These are phyloP conservation scores for Monosporozyma unispora DNA, from an alignment of 805 yeast species.

Conservation along the genomic window DNA sequence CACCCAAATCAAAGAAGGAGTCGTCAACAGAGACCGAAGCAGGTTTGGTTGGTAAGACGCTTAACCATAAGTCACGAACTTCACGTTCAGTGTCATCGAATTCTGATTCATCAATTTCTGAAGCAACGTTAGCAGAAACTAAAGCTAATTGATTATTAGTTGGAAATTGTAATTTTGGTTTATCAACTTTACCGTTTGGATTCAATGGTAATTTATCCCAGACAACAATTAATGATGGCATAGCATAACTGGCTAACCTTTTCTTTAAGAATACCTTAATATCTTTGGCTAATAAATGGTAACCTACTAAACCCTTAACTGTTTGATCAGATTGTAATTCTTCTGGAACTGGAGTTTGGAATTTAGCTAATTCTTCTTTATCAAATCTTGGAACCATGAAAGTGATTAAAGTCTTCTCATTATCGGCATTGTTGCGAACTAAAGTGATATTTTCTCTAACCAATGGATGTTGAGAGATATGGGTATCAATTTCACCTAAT, in stretches of 20 bases:
- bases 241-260: conserved; percentile 85
- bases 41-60: conserved; percentile 77
- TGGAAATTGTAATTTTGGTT: conserved; percentile 94
- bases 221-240: conserved; percentile 88
- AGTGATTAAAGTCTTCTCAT: conserved; percentile 85
- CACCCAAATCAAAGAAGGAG: conserved; percentile 94
- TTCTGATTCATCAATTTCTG: conserved; percentile 38
- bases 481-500: conserved; percentile 96
- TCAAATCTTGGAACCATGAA: conserved; percentile 79
- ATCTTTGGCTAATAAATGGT: conserved; percentile 68
- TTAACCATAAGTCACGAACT: conserved; percentile 77
- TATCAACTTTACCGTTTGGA: conserved; percentile 97
- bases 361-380: conserved; percentile 36
- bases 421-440: conserved; percentile 84
- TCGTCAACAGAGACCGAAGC: conserved; percentile 68
- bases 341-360: conserved; percentile 37
- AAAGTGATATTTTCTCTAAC: conserved; percentile 90
- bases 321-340: conserved; percentile 46
- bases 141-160: conserved; percentile 73
- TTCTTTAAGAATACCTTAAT: conserved; percentile 76
- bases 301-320: conserved; percentile 69
- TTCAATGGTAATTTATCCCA: conserved; percentile 79
- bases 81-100: conserved; percentile 58
- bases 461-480: conserved; percentile 83
- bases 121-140: conserved; percentile 47